Base-by-base conservation (phyloP, 352 stramenopile species). In the Phytophthora cryptogea region DNA sequence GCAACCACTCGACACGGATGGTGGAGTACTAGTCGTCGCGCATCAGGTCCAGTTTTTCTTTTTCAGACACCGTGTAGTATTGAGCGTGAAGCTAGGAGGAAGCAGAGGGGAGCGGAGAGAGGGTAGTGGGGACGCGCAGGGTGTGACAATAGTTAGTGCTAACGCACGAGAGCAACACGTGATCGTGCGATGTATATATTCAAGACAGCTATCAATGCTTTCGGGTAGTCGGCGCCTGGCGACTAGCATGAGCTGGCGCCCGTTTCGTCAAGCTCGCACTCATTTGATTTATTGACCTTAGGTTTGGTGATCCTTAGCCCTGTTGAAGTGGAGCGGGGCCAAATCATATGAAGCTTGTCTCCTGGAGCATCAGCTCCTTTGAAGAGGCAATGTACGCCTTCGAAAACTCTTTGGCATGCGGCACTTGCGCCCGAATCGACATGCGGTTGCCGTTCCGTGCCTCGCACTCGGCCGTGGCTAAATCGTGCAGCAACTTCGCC, bases 401-500 rank as follows among this genome's bases (percentile, higher is more conserved):
- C 2, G 80, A 88, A 61, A 92, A 90, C 59, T 84, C 83, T 31
- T 78, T 80, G 23, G 70, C 54, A n/a, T 83, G 70, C 7, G 68
- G 59, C 4, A 74, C 61, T 7, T 75, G 70, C 2, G 80, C 45
- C 1, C 83, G 72, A 6, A 88, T 68, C 0, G 83, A 92, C 9
- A 92, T 66, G 35, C 80, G 74, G 50, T 82, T 83, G 54, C 80
- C 83, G 32, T 77, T 68, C 14, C 72, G 81, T 7, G 77, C 80
- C 43, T 92, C 83, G 32, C 58, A 81, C 62, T 90, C 83, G 37
- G 80, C 80, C 7, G 74, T 89, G 23, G 81, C 81, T 20, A 89
- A 57, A 17, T 93, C 78, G 48, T 93, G 79, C 27, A 92, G 68
- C 45, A 92, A 49, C 47, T 90, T 90, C 45, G 81, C 77, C 76